Evolutionary conservation across 176 grass and related monocot genomes (phyloP).

Genomic region (Bolboschoenus planiculmis): DNA sequence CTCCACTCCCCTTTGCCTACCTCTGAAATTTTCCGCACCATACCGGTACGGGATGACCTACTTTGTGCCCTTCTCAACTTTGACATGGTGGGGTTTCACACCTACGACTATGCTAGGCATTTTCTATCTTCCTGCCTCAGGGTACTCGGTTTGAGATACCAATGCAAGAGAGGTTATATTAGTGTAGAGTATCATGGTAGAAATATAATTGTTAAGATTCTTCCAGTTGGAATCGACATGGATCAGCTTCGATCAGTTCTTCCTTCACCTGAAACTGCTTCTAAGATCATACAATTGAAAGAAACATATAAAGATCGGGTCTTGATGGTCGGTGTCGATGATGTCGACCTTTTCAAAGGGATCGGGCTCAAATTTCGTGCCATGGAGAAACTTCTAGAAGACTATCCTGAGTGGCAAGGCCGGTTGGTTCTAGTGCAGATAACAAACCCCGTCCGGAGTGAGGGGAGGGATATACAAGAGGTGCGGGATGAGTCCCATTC

Average conservation of each 20-base stretch:
- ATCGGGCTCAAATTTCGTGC: conserved; percentile 30
- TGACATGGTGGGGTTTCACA: conserved; percentile 50
- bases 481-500: background rate
- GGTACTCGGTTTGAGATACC: conserved; percentile 15
- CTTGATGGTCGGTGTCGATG: conserved; percentile 42
- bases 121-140: conserved; percentile 28
- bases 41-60: conserved; percentile 20
- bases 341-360: conserved; percentile 40
- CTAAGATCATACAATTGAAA: conserved; percentile 19
- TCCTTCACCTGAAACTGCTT: conserved; percentile 3
- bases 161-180: conserved; percentile 3
- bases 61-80: conserved; percentile 35
- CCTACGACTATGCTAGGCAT: conserved; percentile 25
- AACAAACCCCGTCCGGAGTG: conserved; percentile 24
- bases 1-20: conserved; percentile 47
- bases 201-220: conserved; percentile 24
- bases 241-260: background rate
- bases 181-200: conserved; percentile 26
- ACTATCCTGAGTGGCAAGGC: background rate
- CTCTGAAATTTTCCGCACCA: conserved; percentile 28
- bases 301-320: conserved; percentile 23
- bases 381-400: conserved; percentile 30
- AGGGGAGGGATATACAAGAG: conserved; percentile 4
- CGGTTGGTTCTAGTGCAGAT: conserved; percentile 46
- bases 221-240: conserved; percentile 37